These are phyloP conservation scores for Pleurozium schreberi DNA, from an alignment of 225 moss, liverwort and hornwort species.

Conservation along the genomic window DNA sequence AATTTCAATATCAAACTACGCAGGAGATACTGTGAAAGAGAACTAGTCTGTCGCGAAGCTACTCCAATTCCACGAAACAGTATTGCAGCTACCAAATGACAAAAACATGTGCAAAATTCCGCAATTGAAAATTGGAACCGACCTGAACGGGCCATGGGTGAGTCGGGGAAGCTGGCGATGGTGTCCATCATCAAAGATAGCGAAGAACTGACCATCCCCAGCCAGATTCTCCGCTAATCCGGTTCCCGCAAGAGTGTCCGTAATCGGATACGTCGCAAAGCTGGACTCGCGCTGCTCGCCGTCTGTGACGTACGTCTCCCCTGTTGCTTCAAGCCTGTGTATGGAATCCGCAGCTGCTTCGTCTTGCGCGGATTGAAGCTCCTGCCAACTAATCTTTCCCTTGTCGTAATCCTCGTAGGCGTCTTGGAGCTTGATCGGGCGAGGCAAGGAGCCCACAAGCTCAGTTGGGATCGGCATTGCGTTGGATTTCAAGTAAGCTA, in stretches of 20 bases:
- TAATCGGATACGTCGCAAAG: conserved; percentile 42
- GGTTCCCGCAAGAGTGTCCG: conserved; percentile 41
- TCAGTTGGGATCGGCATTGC: conserved; percentile 39
- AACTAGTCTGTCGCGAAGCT: neutral
- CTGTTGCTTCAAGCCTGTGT: conserved; percentile 11
- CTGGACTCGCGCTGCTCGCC: conserved; percentile 46
- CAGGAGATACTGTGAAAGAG: neutral
- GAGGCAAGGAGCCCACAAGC: conserved; percentile 35
- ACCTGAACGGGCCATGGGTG: conserved; percentile 22
- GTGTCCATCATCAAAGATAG: conserved; percentile 43
- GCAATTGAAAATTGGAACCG: neutral
- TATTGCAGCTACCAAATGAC: neutral
- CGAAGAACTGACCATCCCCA: conserved; percentile 32
- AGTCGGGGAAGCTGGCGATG: conserved; percentile 43
- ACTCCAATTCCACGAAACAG: neutral
- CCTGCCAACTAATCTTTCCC: conserved; percentile 13
- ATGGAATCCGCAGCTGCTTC: conserved; percentile 36
- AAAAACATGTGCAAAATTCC: neutral
- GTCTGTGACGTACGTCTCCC: conserved; percentile 21
- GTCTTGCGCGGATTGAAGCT: conserved; percentile 19
- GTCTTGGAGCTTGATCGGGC: conserved; percentile 25
- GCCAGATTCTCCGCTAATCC: conserved; percentile 25
- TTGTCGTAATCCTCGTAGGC: conserved; percentile 27
- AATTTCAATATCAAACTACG: neutral
- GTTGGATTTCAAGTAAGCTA: neutral